Conservation (phyloP, 2,329 filamentous ascomycete species). For the Fusarium siculi region DNA sequence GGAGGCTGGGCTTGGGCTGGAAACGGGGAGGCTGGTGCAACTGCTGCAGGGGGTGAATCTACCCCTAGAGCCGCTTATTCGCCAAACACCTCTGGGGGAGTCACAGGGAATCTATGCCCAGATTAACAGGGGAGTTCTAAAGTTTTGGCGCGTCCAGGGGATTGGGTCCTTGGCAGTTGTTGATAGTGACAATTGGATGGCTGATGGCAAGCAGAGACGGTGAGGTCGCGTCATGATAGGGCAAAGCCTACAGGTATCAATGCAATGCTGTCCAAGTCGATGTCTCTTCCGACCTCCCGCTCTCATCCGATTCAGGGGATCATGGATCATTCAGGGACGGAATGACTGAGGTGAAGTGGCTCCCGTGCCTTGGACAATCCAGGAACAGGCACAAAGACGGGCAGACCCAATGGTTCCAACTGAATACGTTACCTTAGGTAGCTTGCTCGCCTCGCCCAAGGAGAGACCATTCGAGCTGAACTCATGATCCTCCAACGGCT, state of each 20-base stretch:
- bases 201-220: constrained; percentile 3
- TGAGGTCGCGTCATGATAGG: constrained; percentile 10
- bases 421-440: not conserved
- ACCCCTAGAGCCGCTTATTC: constrained; percentile 23
- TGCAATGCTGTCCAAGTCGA: not conserved
- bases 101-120: constrained; percentile 29
- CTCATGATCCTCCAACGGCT: constrained; percentile 19
- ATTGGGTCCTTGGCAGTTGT: constrained; percentile 29
- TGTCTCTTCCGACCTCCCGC: constrained; percentile 23
- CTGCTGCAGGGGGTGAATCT: constrained; percentile 41
- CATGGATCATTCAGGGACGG: constrained; percentile 18
- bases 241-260: constrained; percentile 1
- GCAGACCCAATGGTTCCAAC: constrained; percentile 19
- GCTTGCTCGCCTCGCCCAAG: not conserved
- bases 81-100: constrained; percentile 27
- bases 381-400: constrained; percentile 24
- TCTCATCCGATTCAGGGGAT: constrained; percentile 32
- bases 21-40: constrained; percentile 49
- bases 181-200: constrained; percentile 6
- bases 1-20: constrained; percentile 45
- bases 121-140: constrained; percentile 30
- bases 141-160: constrained; percentile 31
- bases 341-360: constrained; percentile 3
- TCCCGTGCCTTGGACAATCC: constrained; percentile 28
- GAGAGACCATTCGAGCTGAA: not conserved